phyloP scores from a whole-genome alignment of 305 asterid genomes.

The Ajuga reptans region DNA sequence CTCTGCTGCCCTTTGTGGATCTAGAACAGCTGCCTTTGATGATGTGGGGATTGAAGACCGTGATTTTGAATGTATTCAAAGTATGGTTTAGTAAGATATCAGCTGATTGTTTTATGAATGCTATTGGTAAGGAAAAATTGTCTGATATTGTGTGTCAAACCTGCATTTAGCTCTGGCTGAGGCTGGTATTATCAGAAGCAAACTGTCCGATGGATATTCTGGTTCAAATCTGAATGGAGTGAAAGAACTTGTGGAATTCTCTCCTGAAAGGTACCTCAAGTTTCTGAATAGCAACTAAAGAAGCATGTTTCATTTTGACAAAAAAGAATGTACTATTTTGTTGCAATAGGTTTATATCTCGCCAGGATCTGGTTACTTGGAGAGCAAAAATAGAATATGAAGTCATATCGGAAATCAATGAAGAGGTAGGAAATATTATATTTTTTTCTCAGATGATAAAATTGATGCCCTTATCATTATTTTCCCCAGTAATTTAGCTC shows the following conservation, averaged over 20 bases:
- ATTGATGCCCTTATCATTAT: not conserved
- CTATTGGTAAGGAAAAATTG: not conserved
- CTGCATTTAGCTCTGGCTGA: slow-evolving; percentile 67
- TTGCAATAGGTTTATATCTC: slow-evolving; percentile 55
- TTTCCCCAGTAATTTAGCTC: slow-evolving; percentile 12
- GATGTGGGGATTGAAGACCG: slow-evolving; percentile 68
- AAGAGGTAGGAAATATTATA: slow-evolving; percentile 50
- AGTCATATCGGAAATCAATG: slow-evolving; percentile 36
- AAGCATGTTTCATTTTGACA: slow-evolving; percentile 7
- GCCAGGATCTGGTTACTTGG: slow-evolving; percentile 80
- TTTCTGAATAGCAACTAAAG: not conserved
- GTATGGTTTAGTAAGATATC: slow-evolving; percentile 36
- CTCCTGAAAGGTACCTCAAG: slow-evolving; percentile 62
- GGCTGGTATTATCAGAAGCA: slow-evolving; percentile 77
- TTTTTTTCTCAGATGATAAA: not conserved
- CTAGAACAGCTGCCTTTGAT: slow-evolving; percentile 56
- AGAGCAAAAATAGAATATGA: slow-evolving; percentile 76
- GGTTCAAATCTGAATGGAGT: slow-evolving; percentile 26
- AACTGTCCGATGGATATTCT: slow-evolving; percentile 36
- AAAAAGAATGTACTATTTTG: slow-evolving; percentile 10
- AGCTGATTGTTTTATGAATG: not conserved
- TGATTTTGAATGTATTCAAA: slow-evolving; percentile 70
- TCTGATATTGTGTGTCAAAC: slow-evolving; percentile 22
- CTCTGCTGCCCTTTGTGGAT: slow-evolving; percentile 66
- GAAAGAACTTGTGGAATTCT: slow-evolving; percentile 33